Conservation (phyloP, 108 stramenopile species). For the Skeletonema marinoi region DNA sequence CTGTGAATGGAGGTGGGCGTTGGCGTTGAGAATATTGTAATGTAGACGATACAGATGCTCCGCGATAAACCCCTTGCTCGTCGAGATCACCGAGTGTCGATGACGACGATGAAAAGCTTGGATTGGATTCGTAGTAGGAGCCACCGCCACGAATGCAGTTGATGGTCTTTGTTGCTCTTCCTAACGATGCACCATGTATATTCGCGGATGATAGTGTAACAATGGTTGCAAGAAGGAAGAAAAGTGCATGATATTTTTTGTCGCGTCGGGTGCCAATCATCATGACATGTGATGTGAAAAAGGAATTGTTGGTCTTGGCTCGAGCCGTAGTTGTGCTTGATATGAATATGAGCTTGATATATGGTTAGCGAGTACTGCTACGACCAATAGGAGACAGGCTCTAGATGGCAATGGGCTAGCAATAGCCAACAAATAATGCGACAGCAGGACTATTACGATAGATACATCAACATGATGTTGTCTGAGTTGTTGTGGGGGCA, state of each 20-base stretch:
- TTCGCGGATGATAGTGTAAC: not conserved
- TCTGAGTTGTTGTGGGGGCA: too few relatives aligned
- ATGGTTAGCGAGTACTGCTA: too few relatives aligned
- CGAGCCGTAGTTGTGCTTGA: not conserved
- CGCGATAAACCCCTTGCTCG: conserved; percentile 26
- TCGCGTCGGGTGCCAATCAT: not conserved
- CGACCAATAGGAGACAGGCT: too few relatives aligned
- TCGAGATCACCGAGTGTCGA: conserved; percentile 35
- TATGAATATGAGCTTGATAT: too few relatives aligned
- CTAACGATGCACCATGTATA: not conserved
- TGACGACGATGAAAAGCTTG: conserved; percentile 21
- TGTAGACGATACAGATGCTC: conserved; percentile 2
- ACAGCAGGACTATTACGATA: too few relatives aligned
- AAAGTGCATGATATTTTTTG: not conserved
- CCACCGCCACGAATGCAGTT: conserved; percentile 22
- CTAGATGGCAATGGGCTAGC: too few relatives aligned
- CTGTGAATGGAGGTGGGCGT: conserved; percentile 34
- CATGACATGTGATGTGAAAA: not conserved
- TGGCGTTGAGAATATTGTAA: not conserved
- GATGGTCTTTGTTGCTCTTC: not conserved
- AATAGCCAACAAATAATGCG: too few relatives aligned
- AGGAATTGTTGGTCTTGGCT: not conserved
- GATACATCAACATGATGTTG: too few relatives aligned
- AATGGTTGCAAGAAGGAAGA: not conserved
- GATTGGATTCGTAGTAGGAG: conserved; percentile 24